Base-by-base conservation (phyloP, 345 rosid species). In the Rhodamnia argentea region DNA sequence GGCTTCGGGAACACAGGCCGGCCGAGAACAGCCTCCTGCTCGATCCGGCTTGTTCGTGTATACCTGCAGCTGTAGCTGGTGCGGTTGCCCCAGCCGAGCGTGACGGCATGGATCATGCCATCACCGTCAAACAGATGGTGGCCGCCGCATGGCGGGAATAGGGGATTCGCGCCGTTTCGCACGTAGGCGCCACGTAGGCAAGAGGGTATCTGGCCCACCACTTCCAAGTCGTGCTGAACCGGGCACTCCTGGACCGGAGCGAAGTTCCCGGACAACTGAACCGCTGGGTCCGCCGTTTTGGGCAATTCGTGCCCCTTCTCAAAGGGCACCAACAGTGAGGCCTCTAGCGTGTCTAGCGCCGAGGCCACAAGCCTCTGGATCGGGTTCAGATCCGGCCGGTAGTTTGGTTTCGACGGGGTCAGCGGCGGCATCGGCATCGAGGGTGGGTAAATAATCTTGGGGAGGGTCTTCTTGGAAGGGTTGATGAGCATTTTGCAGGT, bases 111-210 rank as follows among this genome's bases (percentile, higher is more conserved):
- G 62, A 96, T 85, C 98, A 95, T 96, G 51, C 97, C 99, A 85
- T 96, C 98, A 55, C 98, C 97, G 58, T 95, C 99, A 76, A 96
- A 95, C 5, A 95, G 85, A 88, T 95, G 99, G 89, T 94, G 93
- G 27, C 97, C 95, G 13, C 90, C 93, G 24, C 87, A 84, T 53
- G 98, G 98, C 4, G 84, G 83, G 55, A 90, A 89, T 89, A 90
- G 85, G 52, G 97, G 99, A 76, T 96, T 96, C 14, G 96, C 94
- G 3, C 96, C 99, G 89, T 95, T 95, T n/a, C 98, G 90, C 40
- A 93, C 64, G 83, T 96, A 96, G 29, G 92, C 92, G 90, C 95
- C 96, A 9, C 75, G 89, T 29, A 96, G 53, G 88, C 94, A 87
- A 75, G 86, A 85, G 10, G 96, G 96, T 82, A 96, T 93, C 32